Evolutionary conservation across 2,329 filamentous ascomycete genomes (phyloP), one percentile per base, ranked within the genome.

Genomic region (Boeremia lycopersici): DNA sequence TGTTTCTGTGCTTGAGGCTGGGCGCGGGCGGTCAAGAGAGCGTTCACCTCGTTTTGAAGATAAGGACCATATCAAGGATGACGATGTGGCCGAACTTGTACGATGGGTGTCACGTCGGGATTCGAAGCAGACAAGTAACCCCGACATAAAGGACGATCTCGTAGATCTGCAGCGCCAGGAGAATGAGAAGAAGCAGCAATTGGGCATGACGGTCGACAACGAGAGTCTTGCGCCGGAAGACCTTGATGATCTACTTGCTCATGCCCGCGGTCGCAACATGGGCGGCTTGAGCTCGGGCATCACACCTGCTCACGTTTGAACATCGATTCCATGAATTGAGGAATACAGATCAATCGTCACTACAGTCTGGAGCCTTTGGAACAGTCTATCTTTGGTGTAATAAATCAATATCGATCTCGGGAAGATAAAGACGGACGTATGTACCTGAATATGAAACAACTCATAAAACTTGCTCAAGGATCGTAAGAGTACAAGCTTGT

Each of bases 191-290:
- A 60, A 61, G 41, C 42, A 58, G 6, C 50, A 57, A 19, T n/a
- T 66, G 2, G 65, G 65, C 25, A 67, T 65, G 63, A 50, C 43
- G 4, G 33, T 59, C 2, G 60, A 61, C 28, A 42, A 63, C 15
- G 60, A 55, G n/a, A 65, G 60, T 31, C 42, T 64, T 3, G 39
- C 17, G 11, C 49, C 34, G 13, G 50, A 50, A 17, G 54, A 60
- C 33, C 38, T 62, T 5, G 46, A 62, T 9, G 57, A 59, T n/a
- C 13, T 55, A 17, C 40, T 55, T 34, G 46, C 46, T n/a, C 42
- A 55, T 17, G 52, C 46, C 26, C 45, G 36, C 13, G 25, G 36
- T 33, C 52, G 46, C 17, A 33, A 46, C 6, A 41, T 33, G 30
- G 36, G 30, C 7, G 19, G 30, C 10, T 6, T 50, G 23, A 47